These are phyloP conservation scores for Mortierella sp. DNA, from an alignment of 371 early-diverging fungal genomes.

Conservation along the genomic window DNA sequence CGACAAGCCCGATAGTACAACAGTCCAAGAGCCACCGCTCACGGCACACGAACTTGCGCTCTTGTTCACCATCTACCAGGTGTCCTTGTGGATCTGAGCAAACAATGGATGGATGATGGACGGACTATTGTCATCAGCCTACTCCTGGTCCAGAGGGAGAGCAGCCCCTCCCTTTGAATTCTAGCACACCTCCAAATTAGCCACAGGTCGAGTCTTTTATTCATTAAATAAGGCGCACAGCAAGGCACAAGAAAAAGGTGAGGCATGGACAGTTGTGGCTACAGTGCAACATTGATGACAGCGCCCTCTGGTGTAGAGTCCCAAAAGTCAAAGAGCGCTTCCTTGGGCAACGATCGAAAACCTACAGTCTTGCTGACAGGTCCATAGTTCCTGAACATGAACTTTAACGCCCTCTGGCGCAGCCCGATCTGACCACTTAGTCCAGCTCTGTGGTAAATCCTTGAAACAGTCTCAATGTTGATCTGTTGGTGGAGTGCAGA, in stretches of 20 bases:
- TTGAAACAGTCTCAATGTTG: slow-evolving; percentile 63
- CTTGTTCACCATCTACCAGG: too few species aligned
- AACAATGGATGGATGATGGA: slow-evolving; percentile 92
- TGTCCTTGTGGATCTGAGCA: slow-evolving; percentile 91
- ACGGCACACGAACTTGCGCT: too few species aligned
- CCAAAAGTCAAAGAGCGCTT: slow-evolving; percentile 71
- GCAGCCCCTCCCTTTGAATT: too few species aligned
- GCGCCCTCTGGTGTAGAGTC: slow-evolving; percentile 65
- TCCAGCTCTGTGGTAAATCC: slow-evolving; percentile 68
- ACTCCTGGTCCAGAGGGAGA: too few species aligned
- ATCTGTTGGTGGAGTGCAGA: slow-evolving; percentile 63
- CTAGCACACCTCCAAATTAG: too few species aligned
- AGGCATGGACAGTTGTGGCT: slow-evolving; percentile 1
- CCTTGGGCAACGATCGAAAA: slow-evolving; percentile 65
- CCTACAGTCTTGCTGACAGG: slow-evolving; percentile 66
- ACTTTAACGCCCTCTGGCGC: slow-evolving; percentile 65
- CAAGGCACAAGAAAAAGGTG: slow-evolving; percentile 1
- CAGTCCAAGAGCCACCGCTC: too few species aligned
- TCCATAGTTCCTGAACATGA: slow-evolving; percentile 75
- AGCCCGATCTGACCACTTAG: slow-evolving; percentile 67
- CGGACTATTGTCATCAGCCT: slow-evolving; percentile 88
- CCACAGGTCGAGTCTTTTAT: slow-evolving; percentile 11
- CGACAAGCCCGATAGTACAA: too few species aligned
- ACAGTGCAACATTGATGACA: slow-evolving; percentile 51
- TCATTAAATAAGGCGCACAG: too few species aligned